These are phyloP conservation scores for Cladosporium velox DNA, from an alignment of 2,329 filamentous ascomycete species.

Conservation along the genomic window DNA sequence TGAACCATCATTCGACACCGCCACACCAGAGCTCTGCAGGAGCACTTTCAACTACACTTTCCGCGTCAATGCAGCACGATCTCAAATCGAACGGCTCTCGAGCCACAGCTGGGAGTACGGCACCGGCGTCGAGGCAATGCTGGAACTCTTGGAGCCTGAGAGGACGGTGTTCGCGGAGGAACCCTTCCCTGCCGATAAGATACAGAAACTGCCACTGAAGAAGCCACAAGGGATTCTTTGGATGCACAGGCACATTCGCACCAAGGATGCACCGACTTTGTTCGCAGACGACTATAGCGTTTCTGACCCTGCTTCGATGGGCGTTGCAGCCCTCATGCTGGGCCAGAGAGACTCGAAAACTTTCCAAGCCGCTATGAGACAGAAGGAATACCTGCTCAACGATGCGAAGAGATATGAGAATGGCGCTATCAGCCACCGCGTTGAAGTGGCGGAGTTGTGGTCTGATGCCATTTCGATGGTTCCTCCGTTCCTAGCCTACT, in stretches of 20 bases:
- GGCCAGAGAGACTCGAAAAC: slow-evolving; percentile 40
- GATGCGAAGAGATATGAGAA: slow-evolving; percentile 47
- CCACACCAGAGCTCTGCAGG: slow-evolving; percentile 27
- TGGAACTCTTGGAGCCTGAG: slow-evolving; percentile 42
- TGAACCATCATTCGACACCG: slow-evolving; percentile 25
- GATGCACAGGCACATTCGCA: slow-evolving; percentile 38
- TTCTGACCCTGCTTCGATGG: slow-evolving; percentile 49
- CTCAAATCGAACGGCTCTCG: slow-evolving; percentile 37
- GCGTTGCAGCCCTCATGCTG: slow-evolving; percentile 49
- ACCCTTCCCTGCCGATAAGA: slow-evolving; percentile 40
- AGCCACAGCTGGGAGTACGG: slow-evolving; percentile 48
- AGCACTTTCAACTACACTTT: slow-evolving; percentile 34
- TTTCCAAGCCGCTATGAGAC: slow-evolving; percentile 42
- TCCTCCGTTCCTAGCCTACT: slow-evolving; percentile 53
- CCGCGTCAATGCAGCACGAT: slow-evolving; percentile 30
- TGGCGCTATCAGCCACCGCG: slow-evolving; percentile 52
- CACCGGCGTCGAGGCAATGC: slow-evolving; percentile 44
- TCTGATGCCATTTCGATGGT: slow-evolving; percentile 54
- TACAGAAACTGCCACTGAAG: slow-evolving; percentile 30
- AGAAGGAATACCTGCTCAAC: slow-evolving; percentile 45
- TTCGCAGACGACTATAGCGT: slow-evolving; percentile 41
- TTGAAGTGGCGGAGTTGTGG: slow-evolving; percentile 48
- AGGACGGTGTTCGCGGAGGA: slow-evolving; percentile 41
- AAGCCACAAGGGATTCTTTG: slow-evolving; percentile 40
- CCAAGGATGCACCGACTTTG: slow-evolving; percentile 33